Conservation (phyloP, 2,329 filamentous ascomycete species). For the Colletotrichum graminicola region DNA sequence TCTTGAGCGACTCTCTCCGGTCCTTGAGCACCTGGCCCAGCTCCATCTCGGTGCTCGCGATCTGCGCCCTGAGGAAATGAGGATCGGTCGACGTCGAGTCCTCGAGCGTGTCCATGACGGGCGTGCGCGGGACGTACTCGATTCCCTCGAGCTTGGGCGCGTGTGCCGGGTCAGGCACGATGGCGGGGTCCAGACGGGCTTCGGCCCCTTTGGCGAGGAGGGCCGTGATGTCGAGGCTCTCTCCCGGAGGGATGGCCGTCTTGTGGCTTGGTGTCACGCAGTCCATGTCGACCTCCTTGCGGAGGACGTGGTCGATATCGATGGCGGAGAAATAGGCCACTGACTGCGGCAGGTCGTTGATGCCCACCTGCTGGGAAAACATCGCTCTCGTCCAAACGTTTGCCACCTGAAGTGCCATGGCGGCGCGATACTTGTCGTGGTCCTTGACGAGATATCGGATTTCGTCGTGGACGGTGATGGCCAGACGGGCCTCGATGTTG, state of each 20-base stretch:
- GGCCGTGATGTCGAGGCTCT: conserved; percentile 85
- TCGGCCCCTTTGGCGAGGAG: conserved; percentile 79
- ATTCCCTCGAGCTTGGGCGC: conserved; percentile 73
- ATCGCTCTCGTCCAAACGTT: conserved; percentile 98
- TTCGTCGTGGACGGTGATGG: conserved; percentile 97
- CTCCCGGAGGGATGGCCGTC: conserved; percentile 82
- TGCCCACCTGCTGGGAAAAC: conserved; percentile 97
- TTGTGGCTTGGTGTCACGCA: conserved; percentile 92
- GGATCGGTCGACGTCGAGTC: conserved; percentile 60
- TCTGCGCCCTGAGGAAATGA: conserved; percentile 86
- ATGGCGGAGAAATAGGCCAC: conserved; percentile 97
- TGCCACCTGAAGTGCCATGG: conserved; percentile 92
- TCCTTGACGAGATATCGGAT: conserved; percentile 92
- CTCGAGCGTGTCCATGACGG: conserved; percentile 83
- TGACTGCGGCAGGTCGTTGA: conserved; percentile 91
- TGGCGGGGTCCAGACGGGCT: conserved; percentile 76
- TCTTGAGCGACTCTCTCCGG: conserved; percentile 55
- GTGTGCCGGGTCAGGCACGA: conserved; percentile 64
- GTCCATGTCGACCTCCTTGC: conserved; percentile 98
- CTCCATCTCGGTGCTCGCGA: conserved; percentile 79
- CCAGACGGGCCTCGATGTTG: conserved; percentile 85
- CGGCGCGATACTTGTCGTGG: conserved; percentile 87
- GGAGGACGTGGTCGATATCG: conserved; percentile 93
- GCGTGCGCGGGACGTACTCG: conserved; percentile 75
- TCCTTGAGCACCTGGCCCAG: conserved; percentile 78